Conservation (phyloP, 139 green algal genomes). For the Zygnema circumcarinatum region DNA sequence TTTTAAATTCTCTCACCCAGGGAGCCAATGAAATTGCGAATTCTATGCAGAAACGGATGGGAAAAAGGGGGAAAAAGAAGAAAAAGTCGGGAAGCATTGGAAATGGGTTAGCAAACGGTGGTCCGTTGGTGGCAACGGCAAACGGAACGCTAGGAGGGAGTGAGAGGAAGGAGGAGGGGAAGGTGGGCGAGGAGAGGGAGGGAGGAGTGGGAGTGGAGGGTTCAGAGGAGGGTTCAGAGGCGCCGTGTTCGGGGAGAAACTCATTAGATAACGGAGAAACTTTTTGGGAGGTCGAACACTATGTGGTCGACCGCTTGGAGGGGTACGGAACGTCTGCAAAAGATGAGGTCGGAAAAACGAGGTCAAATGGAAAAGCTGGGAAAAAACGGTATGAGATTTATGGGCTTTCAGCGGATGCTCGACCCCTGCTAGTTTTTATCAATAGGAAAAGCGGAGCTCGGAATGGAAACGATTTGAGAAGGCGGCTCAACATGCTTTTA, state of each 20-base stretch:
- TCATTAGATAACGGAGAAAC: not conserved
- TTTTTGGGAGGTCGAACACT: slow-evolving; percentile 9
- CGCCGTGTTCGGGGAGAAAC: not conserved
- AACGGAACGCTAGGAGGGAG: slow-evolving; percentile 16
- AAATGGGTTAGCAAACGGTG: slow-evolving; percentile 8
- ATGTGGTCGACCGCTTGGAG: not conserved
- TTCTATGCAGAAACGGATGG: slow-evolving; percentile 9
- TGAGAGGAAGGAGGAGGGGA: not conserved
- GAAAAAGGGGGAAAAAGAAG: not conserved
- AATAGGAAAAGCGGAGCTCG: slow-evolving; percentile 82
- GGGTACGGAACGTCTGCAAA: not conserved
- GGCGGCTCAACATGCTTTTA: slow-evolving; percentile 76
- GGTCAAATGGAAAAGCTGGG: not conserved
- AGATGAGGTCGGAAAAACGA: slow-evolving; percentile 3
- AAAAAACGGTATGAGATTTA: slow-evolving; percentile 22
- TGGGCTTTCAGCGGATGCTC: slow-evolving; percentile 42
- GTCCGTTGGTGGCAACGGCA: not conserved
- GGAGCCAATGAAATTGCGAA: slow-evolving; percentile 21
- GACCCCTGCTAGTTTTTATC: slow-evolving; percentile 72
- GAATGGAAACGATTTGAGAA: slow-evolving; percentile 53
- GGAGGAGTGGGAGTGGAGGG: not conserved
- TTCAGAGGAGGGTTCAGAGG: too few species aligned
- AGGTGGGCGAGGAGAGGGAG: slow-evolving; percentile 3
- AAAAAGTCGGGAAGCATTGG: slow-evolving; percentile 20
- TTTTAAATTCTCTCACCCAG: slow-evolving; percentile 18